Percentiles rank a stretch among this genome's conserved stretches.
Evolutionary conservation across 371 early-diverging fungal species (phyloP).

Genomic region (Parasitella parasitica): DNA sequence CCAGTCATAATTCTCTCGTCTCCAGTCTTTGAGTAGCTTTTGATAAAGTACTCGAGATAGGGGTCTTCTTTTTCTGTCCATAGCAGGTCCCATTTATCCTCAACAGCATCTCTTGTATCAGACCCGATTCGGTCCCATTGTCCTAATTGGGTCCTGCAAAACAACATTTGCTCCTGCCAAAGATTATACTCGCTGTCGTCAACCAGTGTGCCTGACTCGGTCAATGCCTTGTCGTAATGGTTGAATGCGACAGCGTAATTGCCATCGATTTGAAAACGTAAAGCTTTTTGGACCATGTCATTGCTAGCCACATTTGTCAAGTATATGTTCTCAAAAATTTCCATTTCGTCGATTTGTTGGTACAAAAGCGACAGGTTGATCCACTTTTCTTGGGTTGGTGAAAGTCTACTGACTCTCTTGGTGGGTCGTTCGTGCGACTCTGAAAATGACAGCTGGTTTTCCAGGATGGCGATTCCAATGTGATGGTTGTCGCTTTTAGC

Average conservation of each 20-base stretch:
- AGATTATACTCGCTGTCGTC: conserved; percentile 37
- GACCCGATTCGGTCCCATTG: conserved; percentile 63
- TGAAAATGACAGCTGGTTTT: conserved; percentile 30
- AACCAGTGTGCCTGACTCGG: conserved; percentile 6
- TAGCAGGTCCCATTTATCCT: conserved; percentile 34
- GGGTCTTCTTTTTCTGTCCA: conserved; percentile 58
- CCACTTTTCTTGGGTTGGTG: conserved; percentile 41
- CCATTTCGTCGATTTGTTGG: conserved; percentile 59
- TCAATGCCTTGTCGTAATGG: conserved; percentile 36
- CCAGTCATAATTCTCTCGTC: background rate
- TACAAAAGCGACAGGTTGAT: conserved; percentile 62
- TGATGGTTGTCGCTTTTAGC: conserved; percentile 57
- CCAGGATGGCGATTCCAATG: conserved; percentile 57
- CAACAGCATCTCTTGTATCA: conserved; percentile 42
- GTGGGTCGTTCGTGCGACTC: background rate
- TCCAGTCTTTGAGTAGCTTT: conserved; percentile 47
- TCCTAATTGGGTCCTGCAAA: conserved; percentile 62
- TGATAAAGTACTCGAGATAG: conserved; percentile 56
- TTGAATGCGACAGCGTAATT: conserved; percentile 58
- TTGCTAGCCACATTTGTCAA: conserved; percentile 51
- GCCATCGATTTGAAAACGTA: conserved; percentile 59
- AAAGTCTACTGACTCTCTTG: background rate
- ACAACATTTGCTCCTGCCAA: conserved; percentile 60
- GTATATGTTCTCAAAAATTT: conserved; percentile 62
- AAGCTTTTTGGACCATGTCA: conserved; percentile 51